Conservation (phyloP, 164 flowering plant species). For the Liriodendron chinense region DNA sequence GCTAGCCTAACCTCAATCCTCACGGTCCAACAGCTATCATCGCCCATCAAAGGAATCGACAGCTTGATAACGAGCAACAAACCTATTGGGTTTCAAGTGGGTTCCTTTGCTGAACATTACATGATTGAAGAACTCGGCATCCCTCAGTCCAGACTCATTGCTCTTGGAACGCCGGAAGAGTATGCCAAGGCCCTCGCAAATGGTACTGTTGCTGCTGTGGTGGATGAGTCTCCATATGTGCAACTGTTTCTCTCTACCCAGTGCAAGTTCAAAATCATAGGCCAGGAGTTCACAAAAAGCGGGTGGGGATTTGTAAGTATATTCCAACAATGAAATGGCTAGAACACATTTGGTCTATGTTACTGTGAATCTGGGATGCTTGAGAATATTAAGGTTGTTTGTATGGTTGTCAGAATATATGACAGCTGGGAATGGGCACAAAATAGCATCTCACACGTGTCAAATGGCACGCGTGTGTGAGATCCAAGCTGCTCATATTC, state of each 20-base stretch:
- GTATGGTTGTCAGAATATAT: not conserved
- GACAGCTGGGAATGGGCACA: not conserved
- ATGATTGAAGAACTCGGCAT: constrained; percentile 42
- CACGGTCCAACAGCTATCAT: constrained; percentile 40
- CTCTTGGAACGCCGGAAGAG: constrained; percentile 49
- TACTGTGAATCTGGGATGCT: not conserved
- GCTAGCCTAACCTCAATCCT: constrained; percentile 47
- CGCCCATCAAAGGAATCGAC: constrained; percentile 52
- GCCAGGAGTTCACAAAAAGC: constrained; percentile 49
- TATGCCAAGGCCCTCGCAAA: constrained; percentile 38
- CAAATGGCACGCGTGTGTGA: not conserved
- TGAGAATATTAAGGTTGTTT: too few species aligned
- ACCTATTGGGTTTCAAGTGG: constrained; percentile 49
- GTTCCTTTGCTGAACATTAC: constrained; percentile 51
- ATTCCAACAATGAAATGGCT: not conserved
- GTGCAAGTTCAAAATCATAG: constrained; percentile 47
- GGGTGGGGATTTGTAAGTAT: constrained; percentile 78
- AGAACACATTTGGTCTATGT: not conserved
- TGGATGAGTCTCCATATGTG: constrained; percentile 54
- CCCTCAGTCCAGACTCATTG: constrained; percentile 38
- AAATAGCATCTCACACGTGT: not conserved
- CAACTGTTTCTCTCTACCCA: constrained; percentile 49
- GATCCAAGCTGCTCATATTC: not conserved
- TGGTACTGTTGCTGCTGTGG: constrained; percentile 51
- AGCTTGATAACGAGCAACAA: constrained; percentile 32